Evolutionary conservation across 176 grass and related monocot genomes (phyloP), one percentile per base, ranked within the genome.

Genomic region (Triticum dicoccoides): DNA sequence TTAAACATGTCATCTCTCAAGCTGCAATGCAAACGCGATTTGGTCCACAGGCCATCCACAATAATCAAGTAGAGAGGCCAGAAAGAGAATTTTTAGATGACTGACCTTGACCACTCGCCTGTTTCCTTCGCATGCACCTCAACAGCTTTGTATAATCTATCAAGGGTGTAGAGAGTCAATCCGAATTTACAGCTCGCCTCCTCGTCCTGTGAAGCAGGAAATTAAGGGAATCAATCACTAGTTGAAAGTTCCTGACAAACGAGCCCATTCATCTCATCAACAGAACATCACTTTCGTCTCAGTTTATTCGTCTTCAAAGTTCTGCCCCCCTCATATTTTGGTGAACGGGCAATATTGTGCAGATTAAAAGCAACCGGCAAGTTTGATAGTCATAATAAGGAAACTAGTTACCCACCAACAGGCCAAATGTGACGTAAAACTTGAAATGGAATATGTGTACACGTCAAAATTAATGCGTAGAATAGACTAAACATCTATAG

Each of bases 101-200:
- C 87, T 82, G 18, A 94, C 97, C 94, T 92, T 87, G 84, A 76
- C 97, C 93, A 98, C 73, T 98, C 93, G n/a, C 87, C 94, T 13
- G 97, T 94, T 85, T 94, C 90, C 76, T 76, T 98, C 12, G 97
- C 94, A 37, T 98, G 92, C 54, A 69, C 61, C 83, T 98, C 97
- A 13, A 94, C 97, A 51, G 97, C 91, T 85, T 92, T 94, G 81
- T 89, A 98, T 9, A 98, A 80, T 75, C 90, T 86, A 86, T 96
- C 90, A 67, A 98, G 93, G 61, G 84, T 89, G 84, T 92, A 98
- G 49, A 98, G 82, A 79, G 92, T 84, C 72, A 98, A 86, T 38
- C 96, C 96, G 75, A 90, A 98, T 58, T 73, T 89, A 33, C 84
- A 95, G 11, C 15, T 38, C 44, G 96, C 93, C 73, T 95, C 96